Evolutionary conservation across 371 early-diverging fungal genomes (phyloP), one percentile per base, ranked within the genome.

Genomic region (Syncephalastrum racemosum): DNA sequence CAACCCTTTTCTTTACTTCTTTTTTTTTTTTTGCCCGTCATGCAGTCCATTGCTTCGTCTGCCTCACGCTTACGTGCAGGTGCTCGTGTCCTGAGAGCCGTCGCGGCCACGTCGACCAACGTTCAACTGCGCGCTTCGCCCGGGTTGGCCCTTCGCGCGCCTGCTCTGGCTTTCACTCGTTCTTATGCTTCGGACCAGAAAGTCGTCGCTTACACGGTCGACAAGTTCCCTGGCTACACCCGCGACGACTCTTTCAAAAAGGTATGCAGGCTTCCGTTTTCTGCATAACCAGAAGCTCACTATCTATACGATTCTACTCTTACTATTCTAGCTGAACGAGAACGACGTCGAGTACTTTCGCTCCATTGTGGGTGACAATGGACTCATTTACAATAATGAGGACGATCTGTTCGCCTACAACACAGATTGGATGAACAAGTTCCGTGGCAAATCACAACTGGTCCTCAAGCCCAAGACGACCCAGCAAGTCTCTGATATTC

Each of bases 341-440:
- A 24, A 60, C 13, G 90, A 91, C 50, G 73, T 91, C 10, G 67
- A 66, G 1, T 74, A 75, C 63, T 89, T 91, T 56, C 69, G 72
- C 40, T 76, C 84, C 2, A 72, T 87, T 58, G 72, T 88, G 18
- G 74, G 81, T 8, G 77, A 77, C 12, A 66, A 59, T 47, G 72
- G 75, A 15, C 51, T 75, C 15, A 75, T 85, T 14, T 71, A 77
- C 22, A 71, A 75, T 23, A 79, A 74, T 46, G 66, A 66, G 31
- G 84, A 85, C 24, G 86, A 85, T 50, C 59, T 89, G 15, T 72
- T 79, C 41, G 58, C 78, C 8, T 93, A 80, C 68, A 93, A 93
- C 62, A 75, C 81, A 39, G 97, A 97, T 73, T 98, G 98, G 97
- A 84, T 95, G 84, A 80, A 84, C 62, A 95, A 95, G 72, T 97